These are phyloP conservation scores for Russula earlei DNA, from an alignment of 768 basidiomycete species.

Conservation along the genomic window DNA sequence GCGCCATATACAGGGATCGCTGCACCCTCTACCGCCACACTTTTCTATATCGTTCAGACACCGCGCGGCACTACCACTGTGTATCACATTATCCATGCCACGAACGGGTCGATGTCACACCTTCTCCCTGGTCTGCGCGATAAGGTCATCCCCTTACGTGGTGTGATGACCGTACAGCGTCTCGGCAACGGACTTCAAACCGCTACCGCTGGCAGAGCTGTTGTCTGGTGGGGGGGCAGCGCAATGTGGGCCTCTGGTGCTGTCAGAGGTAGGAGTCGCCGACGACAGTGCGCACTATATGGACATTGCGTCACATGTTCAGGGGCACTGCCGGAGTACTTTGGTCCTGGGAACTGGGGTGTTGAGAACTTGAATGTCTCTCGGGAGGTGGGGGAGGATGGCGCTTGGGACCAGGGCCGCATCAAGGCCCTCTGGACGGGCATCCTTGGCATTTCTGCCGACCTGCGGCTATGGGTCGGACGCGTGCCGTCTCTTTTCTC, in stretches of 20 bases:
- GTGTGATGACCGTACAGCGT: slow-evolving; percentile 56
- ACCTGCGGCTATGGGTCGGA: slow-evolving; percentile 62
- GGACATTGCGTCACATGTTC: slow-evolving; percentile 34
- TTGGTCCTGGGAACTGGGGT: slow-evolving; percentile 38
- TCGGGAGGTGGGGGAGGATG: slow-evolving; percentile 15
- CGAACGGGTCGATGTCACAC: slow-evolving; percentile 75
- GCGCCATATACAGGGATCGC: slow-evolving; percentile 52
- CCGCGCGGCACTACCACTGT: slow-evolving; percentile 48
- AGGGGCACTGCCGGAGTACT: slow-evolving; percentile 45
- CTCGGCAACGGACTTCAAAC: slow-evolving; percentile 33
- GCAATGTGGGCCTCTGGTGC: slow-evolving; percentile 24
- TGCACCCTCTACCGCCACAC: slow-evolving; percentile 22
- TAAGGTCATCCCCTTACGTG: slow-evolving; percentile 53
- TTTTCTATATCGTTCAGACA: slow-evolving; percentile 48
- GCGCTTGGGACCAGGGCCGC: slow-evolving; percentile 34
- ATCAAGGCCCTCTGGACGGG: slow-evolving; percentile 57
- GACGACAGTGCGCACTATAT: slow-evolving; percentile 32
- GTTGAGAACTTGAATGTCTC: slow-evolving; percentile 29
- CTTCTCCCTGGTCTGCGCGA: slow-evolving; percentile 53
- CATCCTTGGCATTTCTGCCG: slow-evolving; percentile 51
- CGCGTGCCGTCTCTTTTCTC: slow-evolving; percentile 43
- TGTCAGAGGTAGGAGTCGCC: slow-evolving; percentile 26
- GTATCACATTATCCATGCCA: slow-evolving; percentile 68
- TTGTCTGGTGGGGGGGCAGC: slow-evolving; percentile 61
- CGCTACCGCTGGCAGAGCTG: slow-evolving; percentile 35